Evolutionary conservation across 164 flowering plant genomes (phyloP).

Genomic region (Chloranthus sessilifolius): DNA sequence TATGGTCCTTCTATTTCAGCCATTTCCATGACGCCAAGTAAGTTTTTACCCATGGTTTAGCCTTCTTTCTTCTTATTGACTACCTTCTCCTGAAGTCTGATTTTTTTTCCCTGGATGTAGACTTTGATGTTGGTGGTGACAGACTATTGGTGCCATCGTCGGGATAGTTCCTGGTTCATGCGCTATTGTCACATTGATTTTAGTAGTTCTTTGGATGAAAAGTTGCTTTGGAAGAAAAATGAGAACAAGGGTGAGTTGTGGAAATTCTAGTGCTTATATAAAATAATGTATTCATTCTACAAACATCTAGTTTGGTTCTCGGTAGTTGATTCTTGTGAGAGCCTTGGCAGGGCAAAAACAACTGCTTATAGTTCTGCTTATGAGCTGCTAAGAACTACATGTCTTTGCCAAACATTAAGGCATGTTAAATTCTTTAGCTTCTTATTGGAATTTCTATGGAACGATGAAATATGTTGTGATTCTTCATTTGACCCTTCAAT

Average conservation of each 20-base stretch:
- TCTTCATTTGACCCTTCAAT: too few species aligned
- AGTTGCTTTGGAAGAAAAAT: constrained; percentile 49
- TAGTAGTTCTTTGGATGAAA: constrained; percentile 34
- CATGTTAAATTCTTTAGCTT: too few species aligned
- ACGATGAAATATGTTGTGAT: too few species aligned
- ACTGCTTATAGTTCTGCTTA: too few species aligned
- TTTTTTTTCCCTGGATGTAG: constrained; percentile 32
- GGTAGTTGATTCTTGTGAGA: too few species aligned
- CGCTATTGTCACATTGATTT: constrained; percentile 25
- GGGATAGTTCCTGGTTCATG: constrained; percentile 56
- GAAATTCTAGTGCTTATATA: too few species aligned
- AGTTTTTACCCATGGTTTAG: constrained; percentile 14
- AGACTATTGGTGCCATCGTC: constrained; percentile 50
- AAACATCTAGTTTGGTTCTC: too few species aligned
- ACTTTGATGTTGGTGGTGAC: constrained; percentile 34
- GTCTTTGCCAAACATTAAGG: too few species aligned
- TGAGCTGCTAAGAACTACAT: too few species aligned
- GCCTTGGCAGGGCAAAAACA: too few species aligned
- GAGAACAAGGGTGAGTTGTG: constrained; percentile 51
- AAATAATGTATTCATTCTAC: too few species aligned
- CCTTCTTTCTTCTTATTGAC: not conserved
- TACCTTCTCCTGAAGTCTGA: not conserved
- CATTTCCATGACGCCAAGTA: constrained; percentile 72
- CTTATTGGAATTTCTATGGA: too few species aligned
- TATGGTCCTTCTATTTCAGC: constrained; percentile 92